These are phyloP conservation scores for Pseudevernia furfuracea DNA, from an alignment of 495 filamentous ascomycete species.

Conservation along the genomic window DNA sequence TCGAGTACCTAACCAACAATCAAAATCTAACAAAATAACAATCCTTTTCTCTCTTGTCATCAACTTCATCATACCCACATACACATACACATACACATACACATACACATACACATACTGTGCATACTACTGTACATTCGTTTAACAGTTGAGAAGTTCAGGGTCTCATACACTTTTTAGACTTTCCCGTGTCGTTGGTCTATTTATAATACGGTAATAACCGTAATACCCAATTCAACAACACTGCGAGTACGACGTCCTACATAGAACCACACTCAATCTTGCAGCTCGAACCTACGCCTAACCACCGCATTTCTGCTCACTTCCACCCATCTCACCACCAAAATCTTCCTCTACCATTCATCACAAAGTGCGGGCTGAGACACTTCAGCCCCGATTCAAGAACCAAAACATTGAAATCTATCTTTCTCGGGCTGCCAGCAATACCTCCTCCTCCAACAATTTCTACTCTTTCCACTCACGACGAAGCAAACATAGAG, in stretches of 20 bases:
- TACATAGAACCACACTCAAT: not conserved
- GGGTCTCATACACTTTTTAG: not conserved
- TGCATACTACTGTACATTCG: not conserved
- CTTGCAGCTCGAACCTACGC: not conserved
- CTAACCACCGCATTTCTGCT: not conserved
- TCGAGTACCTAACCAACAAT: too few species aligned
- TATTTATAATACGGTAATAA: constrained; percentile 6
- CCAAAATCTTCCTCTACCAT: not conserved
- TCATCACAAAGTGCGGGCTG: not conserved
- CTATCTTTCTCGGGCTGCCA: not conserved
- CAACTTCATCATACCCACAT: not conserved
- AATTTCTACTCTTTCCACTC: not conserved
- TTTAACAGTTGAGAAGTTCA: not conserved
- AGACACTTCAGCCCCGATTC: not conserved
- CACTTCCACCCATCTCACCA: not conserved
- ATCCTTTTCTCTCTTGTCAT: too few species aligned
- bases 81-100: not conserved
- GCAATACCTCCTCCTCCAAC: not conserved
- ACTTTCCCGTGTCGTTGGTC: not conserved
- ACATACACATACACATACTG: not conserved
- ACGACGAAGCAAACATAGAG: not conserved
- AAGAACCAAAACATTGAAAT: not conserved
- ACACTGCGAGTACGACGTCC: not conserved
- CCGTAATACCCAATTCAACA: constrained; percentile 1
- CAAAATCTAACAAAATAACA: too few species aligned